phyloP scores from a whole-genome alignment of 805 yeast species.

The Pichia cephalocereana region DNA sequence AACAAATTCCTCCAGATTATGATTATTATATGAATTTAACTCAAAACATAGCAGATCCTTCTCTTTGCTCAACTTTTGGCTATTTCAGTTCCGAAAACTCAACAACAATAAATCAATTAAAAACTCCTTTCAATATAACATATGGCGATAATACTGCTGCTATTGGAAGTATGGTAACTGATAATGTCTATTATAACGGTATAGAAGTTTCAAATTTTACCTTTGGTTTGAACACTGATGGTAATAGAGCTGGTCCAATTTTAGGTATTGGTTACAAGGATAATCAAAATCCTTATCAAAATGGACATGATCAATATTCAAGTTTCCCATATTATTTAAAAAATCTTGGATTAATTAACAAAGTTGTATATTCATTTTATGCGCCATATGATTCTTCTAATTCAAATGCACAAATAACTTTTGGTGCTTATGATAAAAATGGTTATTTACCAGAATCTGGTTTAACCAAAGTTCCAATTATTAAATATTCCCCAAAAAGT shows the following conservation, averaged over 20 bases:
- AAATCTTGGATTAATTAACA: conserved; percentile 41
- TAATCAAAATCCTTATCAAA: conserved; percentile 47
- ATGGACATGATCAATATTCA: conserved; percentile 28
- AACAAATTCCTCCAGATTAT: background rate
- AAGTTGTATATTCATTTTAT: conserved; percentile 44
- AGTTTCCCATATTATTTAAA: conserved; percentile 57
- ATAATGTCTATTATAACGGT: conserved; percentile 41
- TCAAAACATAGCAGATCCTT: background rate
- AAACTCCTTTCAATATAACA: conserved; percentile 27
- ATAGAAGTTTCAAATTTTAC: conserved; percentile 38
- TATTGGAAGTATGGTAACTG: conserved; percentile 45
- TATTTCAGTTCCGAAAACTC: conserved; percentile 31
- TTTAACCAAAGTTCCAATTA: conserved; percentile 11
- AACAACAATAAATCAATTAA: conserved; percentile 25
- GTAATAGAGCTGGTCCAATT: conserved; percentile 52
- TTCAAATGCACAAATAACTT: conserved; percentile 30
- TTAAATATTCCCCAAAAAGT: conserved; percentile 20
- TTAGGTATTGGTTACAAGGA: conserved; percentile 61
- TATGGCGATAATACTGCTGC: conserved; percentile 37
- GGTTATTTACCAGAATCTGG: conserved; percentile 42
- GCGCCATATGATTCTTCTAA: conserved; percentile 24
- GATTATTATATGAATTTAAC: background rate
- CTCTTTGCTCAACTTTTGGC: conserved; percentile 30
- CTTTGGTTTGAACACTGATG: conserved; percentile 57
- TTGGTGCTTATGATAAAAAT: conserved; percentile 55